These are phyloP conservation scores for Cavenderia fasciculata DNA, from an alignment of 78 protist species.

Conservation along the genomic window DNA sequence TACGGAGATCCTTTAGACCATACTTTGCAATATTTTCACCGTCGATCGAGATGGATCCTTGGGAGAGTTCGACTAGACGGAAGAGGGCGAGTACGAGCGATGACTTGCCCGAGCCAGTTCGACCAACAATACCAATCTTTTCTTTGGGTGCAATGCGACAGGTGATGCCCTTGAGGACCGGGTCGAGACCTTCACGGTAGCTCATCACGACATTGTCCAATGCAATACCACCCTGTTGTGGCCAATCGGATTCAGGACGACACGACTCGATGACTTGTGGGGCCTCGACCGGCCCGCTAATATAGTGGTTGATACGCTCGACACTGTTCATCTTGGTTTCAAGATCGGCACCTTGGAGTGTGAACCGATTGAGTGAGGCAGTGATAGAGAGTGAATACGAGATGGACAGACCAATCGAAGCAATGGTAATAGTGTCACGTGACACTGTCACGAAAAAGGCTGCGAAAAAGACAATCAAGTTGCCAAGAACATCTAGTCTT, in stretches of 20 bases:
- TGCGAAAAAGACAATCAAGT: conserved; percentile 65
- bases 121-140: conserved; percentile 94
- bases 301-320: conserved; percentile 72
- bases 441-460: conserved; percentile 10
- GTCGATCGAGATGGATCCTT: conserved; percentile 71
- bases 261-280: conserved; percentile 7
- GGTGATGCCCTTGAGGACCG: conserved; percentile 75
- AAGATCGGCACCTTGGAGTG: conserved; percentile 53
- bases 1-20: conserved; percentile 84
- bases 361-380: not conserved
- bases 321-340: conserved; percentile 77
- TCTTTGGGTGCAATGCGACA: conserved; percentile 76
- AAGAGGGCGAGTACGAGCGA: conserved; percentile 76
- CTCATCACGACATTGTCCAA: conserved; percentile 68
- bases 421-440: conserved; percentile 10
- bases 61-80: conserved; percentile 70
- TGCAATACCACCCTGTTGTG: conserved; percentile 45
- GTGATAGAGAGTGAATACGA: conserved; percentile 73
- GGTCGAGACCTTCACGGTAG: conserved; percentile 90
- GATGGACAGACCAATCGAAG: conserved; percentile 76
- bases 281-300: conserved; percentile 38
- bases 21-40: conserved; percentile 81
- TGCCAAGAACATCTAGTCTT: conserved; percentile 82
- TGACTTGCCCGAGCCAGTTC: conserved; percentile 93
- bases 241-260: conserved; percentile 52